Evolutionary conservation across 495 filamentous ascomycete species (phyloP).

Genomic region (Penicillium riverlandense): DNA sequence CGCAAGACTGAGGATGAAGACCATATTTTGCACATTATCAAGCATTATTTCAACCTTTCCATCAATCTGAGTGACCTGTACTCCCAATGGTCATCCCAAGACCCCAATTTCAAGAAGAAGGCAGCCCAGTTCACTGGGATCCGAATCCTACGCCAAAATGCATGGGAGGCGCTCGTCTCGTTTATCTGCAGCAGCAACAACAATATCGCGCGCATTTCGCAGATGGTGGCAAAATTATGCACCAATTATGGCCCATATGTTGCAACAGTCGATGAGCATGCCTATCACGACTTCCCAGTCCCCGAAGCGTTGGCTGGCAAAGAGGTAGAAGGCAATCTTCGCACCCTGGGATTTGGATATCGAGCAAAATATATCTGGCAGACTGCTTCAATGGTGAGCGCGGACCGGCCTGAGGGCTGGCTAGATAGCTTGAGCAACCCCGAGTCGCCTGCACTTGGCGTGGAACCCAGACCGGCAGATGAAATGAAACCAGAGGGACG

Average conservation of each 20-base stretch:
- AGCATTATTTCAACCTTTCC: constrained; percentile 75
- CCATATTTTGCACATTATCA: constrained; percentile 59
- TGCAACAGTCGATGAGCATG: constrained; percentile 56
- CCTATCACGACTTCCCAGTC: constrained; percentile 82
- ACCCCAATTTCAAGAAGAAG: constrained; percentile 84
- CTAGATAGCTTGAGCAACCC: constrained; percentile 69
- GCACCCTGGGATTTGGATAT: constrained; percentile 88
- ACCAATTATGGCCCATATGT: constrained; percentile 73
- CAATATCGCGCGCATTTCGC: constrained; percentile 88
- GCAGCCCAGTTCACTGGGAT: constrained; percentile 85
- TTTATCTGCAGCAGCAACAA: constrained; percentile 99
- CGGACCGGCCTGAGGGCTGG: constrained; percentile 65
- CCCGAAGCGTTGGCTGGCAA: constrained; percentile 62
- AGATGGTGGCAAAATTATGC: constrained; percentile 95
- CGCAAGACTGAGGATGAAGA: constrained; percentile 32
- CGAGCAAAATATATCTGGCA: constrained; percentile 84
- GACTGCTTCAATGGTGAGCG: constrained; percentile 68
- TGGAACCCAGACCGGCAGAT: constrained; percentile 30
- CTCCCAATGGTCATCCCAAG: constrained; percentile 74
- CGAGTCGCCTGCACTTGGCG: constrained; percentile 55
- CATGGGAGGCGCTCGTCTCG: constrained; percentile 88
- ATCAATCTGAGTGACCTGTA: constrained; percentile 71
- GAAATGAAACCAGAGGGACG: constrained; percentile 52
- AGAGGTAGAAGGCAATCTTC: constrained; percentile 68
- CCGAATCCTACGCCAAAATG: constrained; percentile 89